These are phyloP conservation scores for Beta macrorhiza DNA, from an alignment of 179 eudicot genomes.

Conservation along the genomic window DNA sequence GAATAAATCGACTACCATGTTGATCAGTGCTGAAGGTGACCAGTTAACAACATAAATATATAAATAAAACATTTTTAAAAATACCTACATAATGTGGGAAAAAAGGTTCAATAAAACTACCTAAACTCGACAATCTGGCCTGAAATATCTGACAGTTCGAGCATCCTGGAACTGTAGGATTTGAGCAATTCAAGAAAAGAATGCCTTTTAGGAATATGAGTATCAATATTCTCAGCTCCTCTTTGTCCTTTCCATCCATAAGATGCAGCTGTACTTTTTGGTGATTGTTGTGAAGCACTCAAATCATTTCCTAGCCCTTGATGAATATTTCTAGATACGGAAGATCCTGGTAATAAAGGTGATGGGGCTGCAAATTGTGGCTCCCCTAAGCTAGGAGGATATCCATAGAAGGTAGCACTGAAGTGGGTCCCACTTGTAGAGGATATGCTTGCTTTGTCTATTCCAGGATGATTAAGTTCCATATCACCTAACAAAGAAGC, in stretches of 20 bases:
- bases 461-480: constrained; percentile 22
- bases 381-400: constrained; percentile 43
- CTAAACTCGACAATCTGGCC: constrained; percentile 83
- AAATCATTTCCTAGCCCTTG: constrained; percentile 42
- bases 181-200: constrained; percentile 71
- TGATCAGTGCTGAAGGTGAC: constrained; percentile 69
- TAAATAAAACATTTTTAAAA: not conserved
- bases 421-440: constrained; percentile 31
- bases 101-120: constrained; percentile 23
- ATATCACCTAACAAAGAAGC: constrained; percentile 31
- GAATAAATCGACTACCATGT: constrained; percentile 92
- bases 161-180: constrained; percentile 47
- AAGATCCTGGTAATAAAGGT: constrained; percentile 50
- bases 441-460: constrained; percentile 16
- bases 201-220: constrained; percentile 36
- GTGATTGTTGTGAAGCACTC: constrained; percentile 40
- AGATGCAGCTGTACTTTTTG: constrained; percentile 35
- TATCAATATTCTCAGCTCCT: constrained; percentile 38
- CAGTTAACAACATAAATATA: not conserved
- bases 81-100: not conserved
- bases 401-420: constrained; percentile 40
- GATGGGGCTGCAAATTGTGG: constrained; percentile 44
- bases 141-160: constrained; percentile 75
- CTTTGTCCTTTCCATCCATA: constrained; percentile 53
- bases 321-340: constrained; percentile 40